Evolutionary conservation across 148 eudicot species (phyloP), one percentile per base, ranked within the genome.

Genomic region (Vaccinium macrocarpon): DNA sequence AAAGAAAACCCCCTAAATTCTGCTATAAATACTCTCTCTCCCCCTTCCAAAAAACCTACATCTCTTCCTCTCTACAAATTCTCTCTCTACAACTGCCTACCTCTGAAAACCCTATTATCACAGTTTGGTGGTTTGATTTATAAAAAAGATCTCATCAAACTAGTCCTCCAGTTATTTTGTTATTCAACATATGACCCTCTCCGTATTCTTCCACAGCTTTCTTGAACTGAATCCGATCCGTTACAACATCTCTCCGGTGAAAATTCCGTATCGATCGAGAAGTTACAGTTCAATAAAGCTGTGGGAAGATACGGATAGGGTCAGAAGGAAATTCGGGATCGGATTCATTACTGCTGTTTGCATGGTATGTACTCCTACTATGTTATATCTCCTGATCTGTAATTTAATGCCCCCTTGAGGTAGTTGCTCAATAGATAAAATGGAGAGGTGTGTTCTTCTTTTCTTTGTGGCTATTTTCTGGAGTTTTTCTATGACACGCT

Each of bases 141-240:
- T 4, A 42, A 42, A 5, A 12, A 27, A 72, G 14, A 14, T 10
- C n/a, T 3, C 48, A n/a, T 51, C 18, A 25, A 74, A 42, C 1
- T 42, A 55, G 46, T 42, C 46, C 46, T 29, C 0, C 11, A 2
- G 12, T 25, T 56, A 2, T 8, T 42, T 14, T 38, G 57, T 19
- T 15, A 53, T 27, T 48, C 14, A 3, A 5, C 27, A 71, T 42
- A 86, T 91, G 98, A 82, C 75, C 55, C 90, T 91, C 68, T 90
- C 84, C 89, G 89, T 93, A 86, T 88, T 92, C 84, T 95, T 95
- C 98, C 98, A 95, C 98, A 92, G 98, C 98, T 95, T 95, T 95
- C 97, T 95, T 95, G 98, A 95, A 95, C 98, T 95, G 97, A 93
- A 89, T 88, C 49, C 21, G 32, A 77, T 61, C 15, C 72, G 3